Conservation (phyloP, 2,329 filamentous ascomycete species). For the Aspergillus aculeatus region DNA sequence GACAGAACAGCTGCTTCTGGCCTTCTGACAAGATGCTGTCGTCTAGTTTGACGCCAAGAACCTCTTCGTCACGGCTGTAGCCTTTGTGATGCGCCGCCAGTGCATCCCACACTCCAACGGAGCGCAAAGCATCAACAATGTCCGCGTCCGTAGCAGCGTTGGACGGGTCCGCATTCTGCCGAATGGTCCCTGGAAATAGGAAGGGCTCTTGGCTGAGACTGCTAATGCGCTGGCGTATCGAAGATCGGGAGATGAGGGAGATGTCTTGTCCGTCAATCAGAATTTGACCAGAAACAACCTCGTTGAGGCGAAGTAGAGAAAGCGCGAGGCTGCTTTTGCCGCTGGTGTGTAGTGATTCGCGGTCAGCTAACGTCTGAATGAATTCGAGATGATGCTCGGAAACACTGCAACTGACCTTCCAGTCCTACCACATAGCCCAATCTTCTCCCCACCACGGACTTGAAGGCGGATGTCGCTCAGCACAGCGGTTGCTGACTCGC, state of each 20-base stretch:
- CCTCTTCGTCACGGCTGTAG: neutral
- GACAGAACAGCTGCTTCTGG: neutral
- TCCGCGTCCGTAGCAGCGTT: neutral
- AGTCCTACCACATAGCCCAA: no score
- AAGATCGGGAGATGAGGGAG: neutral
- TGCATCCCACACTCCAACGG: neutral
- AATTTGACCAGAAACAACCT: neutral
- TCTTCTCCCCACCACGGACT: neutral
- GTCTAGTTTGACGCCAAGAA: neutral
- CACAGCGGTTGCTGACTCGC: no score
- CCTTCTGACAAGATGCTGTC: neutral
- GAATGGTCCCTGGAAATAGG: neutral
- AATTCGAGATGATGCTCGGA: no score
- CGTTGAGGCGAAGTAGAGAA: no score
- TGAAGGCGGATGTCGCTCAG: neutral
- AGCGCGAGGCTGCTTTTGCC: no score
- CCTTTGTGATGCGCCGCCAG: neutral
- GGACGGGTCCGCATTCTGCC: neutral
- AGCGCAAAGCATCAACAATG: neutral
- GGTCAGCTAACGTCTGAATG: no score
- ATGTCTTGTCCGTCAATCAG: neutral
- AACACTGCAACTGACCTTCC: no score
- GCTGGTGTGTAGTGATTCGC: no score
- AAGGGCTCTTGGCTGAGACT: neutral
- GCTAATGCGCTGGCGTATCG: neutral